Base-by-base conservation (phyloP, 352 stramenopile genomes). In the Phytopythium sindhum region DNA sequence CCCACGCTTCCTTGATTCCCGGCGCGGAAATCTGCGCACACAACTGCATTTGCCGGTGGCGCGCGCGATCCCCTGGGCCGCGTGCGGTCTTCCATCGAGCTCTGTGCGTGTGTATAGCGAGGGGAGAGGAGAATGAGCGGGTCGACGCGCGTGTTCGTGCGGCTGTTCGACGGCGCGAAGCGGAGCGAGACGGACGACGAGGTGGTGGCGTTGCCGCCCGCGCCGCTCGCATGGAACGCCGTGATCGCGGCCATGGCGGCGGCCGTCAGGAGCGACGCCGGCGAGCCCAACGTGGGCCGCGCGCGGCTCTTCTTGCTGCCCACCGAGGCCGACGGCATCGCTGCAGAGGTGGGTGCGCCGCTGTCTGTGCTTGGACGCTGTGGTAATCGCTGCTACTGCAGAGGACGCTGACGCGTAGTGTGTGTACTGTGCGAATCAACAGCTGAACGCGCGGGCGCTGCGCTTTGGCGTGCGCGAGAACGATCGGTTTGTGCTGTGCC, bases 381-480 rank as follows among this genome's bases (percentile, higher is more conserved):
- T 35, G 4, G 31, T n/a, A n/a, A n/a, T 35, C 31, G 10, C n/a
- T 44, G 5, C 7, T 28, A 21, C 19, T 12, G 41, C 19, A n/a
- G 11, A 8, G 31, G 23, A 15, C n/a, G 24, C 24, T 57, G 41
- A 42, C 64, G 28, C 64, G 72, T 64, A 68, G 55, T 24, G 44
- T 65, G 9, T 48, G 3, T 15, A 10, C 14, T 39, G 33, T 44
- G 9, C 58, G 37, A 51, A 45, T 31, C 52, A 14, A 44, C 52
- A 88, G 80, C 64, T 92, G 21, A 92, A 90, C 48, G 81, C 80
- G 14, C 81, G 84, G n/a, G 77, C 81, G 29, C 65, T 92, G 63
- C 84, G 84, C 61, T 88, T 88, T 58, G 84, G 84, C 42, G 80
- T 90, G 45, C 81, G 84, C 45, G 84, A 92, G 68, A 90, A 92